These are phyloP conservation scores for Taiozyma sp. DNA, from an alignment of 1,139 yeast genomes.

Conservation along the genomic window DNA sequence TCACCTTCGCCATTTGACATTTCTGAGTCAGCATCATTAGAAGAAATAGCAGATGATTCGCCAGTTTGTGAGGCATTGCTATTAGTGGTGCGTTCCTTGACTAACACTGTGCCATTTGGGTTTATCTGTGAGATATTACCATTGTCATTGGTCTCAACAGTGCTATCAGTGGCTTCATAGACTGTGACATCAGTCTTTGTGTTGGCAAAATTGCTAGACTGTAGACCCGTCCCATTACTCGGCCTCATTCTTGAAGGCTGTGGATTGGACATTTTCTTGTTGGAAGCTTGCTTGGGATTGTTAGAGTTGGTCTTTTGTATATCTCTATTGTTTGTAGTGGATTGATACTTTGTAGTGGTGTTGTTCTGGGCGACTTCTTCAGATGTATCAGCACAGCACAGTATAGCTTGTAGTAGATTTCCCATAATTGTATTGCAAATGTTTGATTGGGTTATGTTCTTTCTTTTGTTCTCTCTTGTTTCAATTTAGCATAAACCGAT, in stretches of 20 bases:
- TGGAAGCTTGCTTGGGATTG: not conserved
- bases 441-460: not conserved
- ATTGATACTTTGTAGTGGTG: conserved; percentile 5
- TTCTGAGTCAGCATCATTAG: not conserved
- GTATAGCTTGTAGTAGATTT: conserved; percentile 9
- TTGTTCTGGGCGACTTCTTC: conserved; percentile 6
- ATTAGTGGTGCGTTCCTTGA: not conserved
- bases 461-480: not conserved
- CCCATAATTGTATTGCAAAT: conserved; percentile 7
- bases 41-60: conserved; percentile 2
- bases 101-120: conserved; percentile 1
- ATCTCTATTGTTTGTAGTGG: not conserved
- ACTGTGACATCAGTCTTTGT: conserved; percentile 19
- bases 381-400: conserved; percentile 15
- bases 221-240: not conserved
- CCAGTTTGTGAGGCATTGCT: conserved; percentile 1
- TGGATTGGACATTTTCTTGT: not conserved
- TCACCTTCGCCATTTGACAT: conserved; percentile 4
- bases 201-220: not conserved
- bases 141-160: conserved; percentile 14
- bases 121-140: not conserved
- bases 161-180: conserved; percentile 23
- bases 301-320: not conserved
- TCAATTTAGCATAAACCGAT: not conserved
- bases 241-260: not conserved